phyloP scores from a whole-genome alignment of 371 early-diverging fungal species.

The Mortierella sp. region DNA sequence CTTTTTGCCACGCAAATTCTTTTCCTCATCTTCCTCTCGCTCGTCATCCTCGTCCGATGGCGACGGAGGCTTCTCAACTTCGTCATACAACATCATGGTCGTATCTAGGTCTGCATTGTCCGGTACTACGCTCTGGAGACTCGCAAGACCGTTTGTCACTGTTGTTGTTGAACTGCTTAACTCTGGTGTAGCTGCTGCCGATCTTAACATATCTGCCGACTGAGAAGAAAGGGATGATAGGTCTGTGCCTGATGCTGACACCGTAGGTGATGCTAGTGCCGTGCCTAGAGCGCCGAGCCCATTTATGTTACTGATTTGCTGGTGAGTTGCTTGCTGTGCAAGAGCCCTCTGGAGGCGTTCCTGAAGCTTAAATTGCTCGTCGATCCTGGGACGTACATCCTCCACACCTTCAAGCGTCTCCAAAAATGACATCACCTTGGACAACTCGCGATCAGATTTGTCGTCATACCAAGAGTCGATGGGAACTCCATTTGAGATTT shows the following conservation, averaged over 20 bases:
- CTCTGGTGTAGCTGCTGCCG: neutral
- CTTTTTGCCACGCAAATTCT: conserved; percentile 5
- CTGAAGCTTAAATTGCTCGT: conserved; percentile 59
- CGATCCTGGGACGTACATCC: conserved; percentile 74
- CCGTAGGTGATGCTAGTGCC: conserved; percentile 14
- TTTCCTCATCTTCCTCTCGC: conserved; percentile 32
- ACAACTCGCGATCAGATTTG: conserved; percentile 66
- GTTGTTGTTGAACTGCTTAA: neutral
- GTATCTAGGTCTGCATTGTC: conserved; percentile 30
- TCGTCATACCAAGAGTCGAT: conserved; percentile 81
- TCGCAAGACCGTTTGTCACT: conserved; percentile 7
- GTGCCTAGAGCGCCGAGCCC: conserved; percentile 36
- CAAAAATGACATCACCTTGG: conserved; percentile 66
- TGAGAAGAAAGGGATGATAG: neutral
- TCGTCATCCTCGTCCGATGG: conserved; percentile 39
- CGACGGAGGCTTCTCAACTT: conserved; percentile 36
- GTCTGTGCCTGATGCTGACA: neutral
- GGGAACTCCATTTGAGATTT: conserved; percentile 78
- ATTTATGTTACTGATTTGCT: conserved; percentile 40
- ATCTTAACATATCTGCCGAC: neutral
- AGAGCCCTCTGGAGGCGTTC: conserved; percentile 48
- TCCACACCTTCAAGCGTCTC: conserved; percentile 65
- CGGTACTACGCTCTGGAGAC: conserved; percentile 19
- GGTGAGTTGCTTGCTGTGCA: conserved; percentile 34
- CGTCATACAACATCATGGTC: conserved; percentile 38